Evolutionary conservation across 345 rosid species (phyloP).

Genomic region (Stellera chamaejasme): DNA sequence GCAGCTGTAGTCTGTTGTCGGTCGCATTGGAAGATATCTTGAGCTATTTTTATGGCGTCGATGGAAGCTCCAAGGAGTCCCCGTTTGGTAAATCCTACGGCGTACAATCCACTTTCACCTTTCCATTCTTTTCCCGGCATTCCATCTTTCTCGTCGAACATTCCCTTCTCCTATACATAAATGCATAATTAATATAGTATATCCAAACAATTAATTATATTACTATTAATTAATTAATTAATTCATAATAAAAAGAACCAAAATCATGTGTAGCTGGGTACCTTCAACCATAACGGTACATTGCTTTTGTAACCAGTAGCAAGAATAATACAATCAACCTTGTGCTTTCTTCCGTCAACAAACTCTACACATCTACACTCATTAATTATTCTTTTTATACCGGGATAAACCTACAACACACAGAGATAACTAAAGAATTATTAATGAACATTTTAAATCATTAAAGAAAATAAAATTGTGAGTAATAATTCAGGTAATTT

Average conservation of each 20-base stretch:
- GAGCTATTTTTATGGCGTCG: constrained; percentile 58
- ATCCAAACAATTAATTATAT: no score
- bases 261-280: constrained; percentile 1
- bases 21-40: constrained; percentile 35
- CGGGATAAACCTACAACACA: constrained; percentile 40
- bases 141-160: constrained; percentile 69
- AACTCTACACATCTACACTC: constrained; percentile 42
- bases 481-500: no score
- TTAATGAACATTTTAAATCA: no score
- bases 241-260: background rate
- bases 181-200: no score
- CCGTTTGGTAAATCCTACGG: constrained; percentile 70
- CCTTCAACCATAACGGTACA: constrained; percentile 84
- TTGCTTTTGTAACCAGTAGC: constrained; percentile 91
- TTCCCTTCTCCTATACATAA: constrained; percentile 33
- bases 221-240: no score
- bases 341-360: constrained; percentile 53
- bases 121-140: constrained; percentile 60
- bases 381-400: constrained; percentile 39
- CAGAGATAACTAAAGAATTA: background rate
- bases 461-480: no score
- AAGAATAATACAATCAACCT: constrained; percentile 64
- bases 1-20: no score
- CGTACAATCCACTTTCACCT: constrained; percentile 68
- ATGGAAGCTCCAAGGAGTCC: constrained; percentile 76